Evolutionary conservation across 1,284 basidiomycete genomes (phyloP), one percentile per base, ranked within the genome.

Genomic region (Malassezia vespertilionis): DNA sequence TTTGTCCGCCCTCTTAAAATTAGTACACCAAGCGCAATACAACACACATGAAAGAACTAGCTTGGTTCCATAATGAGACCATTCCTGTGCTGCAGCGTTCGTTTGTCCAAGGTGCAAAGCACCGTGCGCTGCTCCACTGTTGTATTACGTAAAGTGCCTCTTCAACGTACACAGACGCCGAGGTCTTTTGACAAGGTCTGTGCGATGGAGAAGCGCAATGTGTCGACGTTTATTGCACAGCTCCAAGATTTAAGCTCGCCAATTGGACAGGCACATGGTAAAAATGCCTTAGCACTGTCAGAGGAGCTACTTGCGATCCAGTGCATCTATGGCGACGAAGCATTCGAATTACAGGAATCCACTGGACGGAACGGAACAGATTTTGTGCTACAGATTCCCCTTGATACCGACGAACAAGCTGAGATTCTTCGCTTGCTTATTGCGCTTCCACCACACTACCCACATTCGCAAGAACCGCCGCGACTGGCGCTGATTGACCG

Each of bases 251-350:
- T 22, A 4, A 34, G 23, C 15, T 10, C 15, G 14, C 41, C 23
- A 10, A 39, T 33, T n/a, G 33, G 48, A 10, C 17, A 26, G 5
- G 28, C 33, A 14, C 28, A 26, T 7, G 43, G 22, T 12, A 32
- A 36, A n/a, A 27, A 12, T 24, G 41, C 22, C 35, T 48, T 26
- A 20, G 24, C 20, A 14, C 37, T 40, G 27, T 31, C 40, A 31
- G 44, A 34, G 15, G 37, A 44, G 23, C 40, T 52, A 8, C 24
- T 34, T 8, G 65, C 66, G 11, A 38, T 69, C 5, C 57, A 61
- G 37, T 62, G 60, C 43, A 69, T 69, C 47, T 69, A 65, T 37
- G 58, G 57, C 2, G 57, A 59, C 8, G 59, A 63, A 12, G 44
- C 44, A 18, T 44, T 66, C 5, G 46, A 57, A 11, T 31, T 63